Conservation (phyloP, 2,329 filamentous ascomycete genomes). For the Nothophoma quercina region DNA sequence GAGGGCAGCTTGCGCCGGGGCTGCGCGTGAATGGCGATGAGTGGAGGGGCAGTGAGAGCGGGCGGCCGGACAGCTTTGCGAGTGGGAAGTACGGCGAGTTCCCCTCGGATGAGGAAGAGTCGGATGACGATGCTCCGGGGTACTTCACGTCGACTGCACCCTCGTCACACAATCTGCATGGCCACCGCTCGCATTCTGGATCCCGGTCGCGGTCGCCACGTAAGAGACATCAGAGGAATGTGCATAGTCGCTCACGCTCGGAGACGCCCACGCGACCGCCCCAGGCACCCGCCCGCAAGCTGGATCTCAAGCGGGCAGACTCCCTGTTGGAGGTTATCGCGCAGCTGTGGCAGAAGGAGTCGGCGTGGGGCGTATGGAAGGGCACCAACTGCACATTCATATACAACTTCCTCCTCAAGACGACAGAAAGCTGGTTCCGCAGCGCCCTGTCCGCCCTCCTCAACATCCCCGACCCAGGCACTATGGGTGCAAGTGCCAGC, state of each 20-base stretch:
- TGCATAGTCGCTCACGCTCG: constrained; percentile 52
- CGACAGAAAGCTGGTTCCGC: constrained; percentile 90
- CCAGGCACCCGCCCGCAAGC: constrained; percentile 62
- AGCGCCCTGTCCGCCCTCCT: constrained; percentile 90
- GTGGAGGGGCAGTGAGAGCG: constrained; percentile 22
- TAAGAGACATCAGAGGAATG: constrained; percentile 38
- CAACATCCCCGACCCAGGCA: constrained; percentile 84
- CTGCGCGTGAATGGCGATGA: constrained; percentile 31
- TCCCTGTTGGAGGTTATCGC: constrained; percentile 86
- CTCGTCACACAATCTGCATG: constrained; percentile 52
- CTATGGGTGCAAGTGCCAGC: constrained; percentile 53
- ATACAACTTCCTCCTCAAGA: constrained; percentile 84
- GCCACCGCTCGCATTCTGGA: constrained; percentile 39
- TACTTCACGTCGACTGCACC: constrained; percentile 82
- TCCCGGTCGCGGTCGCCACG: constrained; percentile 48
- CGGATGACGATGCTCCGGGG: constrained; percentile 73
- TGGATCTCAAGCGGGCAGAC: constrained; percentile 76
- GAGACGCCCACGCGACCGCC: constrained; percentile 50
- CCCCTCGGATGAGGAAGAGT: constrained; percentile 74
- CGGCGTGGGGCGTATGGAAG: constrained; percentile 93
- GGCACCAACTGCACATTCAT: constrained; percentile 90
- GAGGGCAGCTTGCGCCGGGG: constrained; percentile 38
- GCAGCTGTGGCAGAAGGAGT: constrained; percentile 88
- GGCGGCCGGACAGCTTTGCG: constrained; percentile 41
- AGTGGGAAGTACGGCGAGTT: constrained; percentile 52